Conservation (phyloP, 2,329 filamentous ascomycete species). For the Sclerotinia borealis region DNA sequence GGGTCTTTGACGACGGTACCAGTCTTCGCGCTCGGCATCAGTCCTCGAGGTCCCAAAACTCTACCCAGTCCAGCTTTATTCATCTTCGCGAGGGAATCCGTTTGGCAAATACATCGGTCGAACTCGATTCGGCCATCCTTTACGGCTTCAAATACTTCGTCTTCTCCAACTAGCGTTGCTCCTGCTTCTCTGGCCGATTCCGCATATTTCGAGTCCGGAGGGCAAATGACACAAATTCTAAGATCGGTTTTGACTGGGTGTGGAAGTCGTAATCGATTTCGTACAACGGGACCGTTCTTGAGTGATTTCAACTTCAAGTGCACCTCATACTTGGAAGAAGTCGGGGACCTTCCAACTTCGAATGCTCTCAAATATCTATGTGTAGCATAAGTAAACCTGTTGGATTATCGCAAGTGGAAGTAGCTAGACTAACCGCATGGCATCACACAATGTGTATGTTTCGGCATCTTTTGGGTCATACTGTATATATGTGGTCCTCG, state of each 20-base stretch:
- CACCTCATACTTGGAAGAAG: slow-evolving; percentile 79
- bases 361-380: slow-evolving; percentile 80
- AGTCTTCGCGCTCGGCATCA: slow-evolving; percentile 87
- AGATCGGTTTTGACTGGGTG: slow-evolving; percentile 85
- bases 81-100: slow-evolving; percentile 68
- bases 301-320: slow-evolving; percentile 74
- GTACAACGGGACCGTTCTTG: slow-evolving; percentile 80
- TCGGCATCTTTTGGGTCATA: slow-evolving; percentile 39
- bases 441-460: slow-evolving; percentile 80
- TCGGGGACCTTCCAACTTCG: slow-evolving; percentile 77
- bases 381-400: slow-evolving; percentile 8
- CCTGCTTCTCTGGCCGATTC: slow-evolving; percentile 71
- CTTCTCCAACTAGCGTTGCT: slow-evolving; percentile 77
- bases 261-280: slow-evolving; percentile 81
- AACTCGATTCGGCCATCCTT: slow-evolving; percentile 71
- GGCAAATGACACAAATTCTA: slow-evolving; percentile 83
- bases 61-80: slow-evolving; percentile 75
- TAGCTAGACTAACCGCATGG: slow-evolving; percentile 64
- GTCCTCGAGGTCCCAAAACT: slow-evolving; percentile 77
- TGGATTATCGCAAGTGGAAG: background rate
- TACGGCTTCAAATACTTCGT: slow-evolving; percentile 76
- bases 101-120: slow-evolving; percentile 82
- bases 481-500: slow-evolving; percentile 31
- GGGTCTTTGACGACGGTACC: slow-evolving; percentile 86
- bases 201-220: slow-evolving; percentile 70